Evolutionary conservation across 148 eudicot genomes (phyloP).

Genomic region (Amaranthus cruentus): DNA sequence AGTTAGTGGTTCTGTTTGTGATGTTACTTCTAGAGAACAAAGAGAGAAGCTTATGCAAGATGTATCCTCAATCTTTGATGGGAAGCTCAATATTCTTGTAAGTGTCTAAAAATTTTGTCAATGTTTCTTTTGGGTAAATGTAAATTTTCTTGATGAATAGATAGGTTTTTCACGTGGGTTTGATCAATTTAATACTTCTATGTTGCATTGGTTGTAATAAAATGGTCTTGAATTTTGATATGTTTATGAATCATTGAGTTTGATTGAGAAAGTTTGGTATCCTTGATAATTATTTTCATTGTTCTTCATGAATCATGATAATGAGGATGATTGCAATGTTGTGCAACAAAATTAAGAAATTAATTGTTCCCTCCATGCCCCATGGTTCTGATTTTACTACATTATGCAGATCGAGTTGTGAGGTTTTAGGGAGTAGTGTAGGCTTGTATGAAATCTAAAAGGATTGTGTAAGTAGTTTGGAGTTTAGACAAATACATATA

Average conservation of each 20-base stretch:
- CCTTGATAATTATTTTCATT: background rate
- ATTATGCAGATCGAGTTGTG: no score
- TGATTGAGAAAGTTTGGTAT: background rate
- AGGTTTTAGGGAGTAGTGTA: no score
- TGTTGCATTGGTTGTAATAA: background rate
- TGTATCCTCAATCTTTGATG: constrained; percentile 56
- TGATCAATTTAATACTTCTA: background rate
- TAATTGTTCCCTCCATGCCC: no score
- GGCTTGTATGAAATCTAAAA: no score
- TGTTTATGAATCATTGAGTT: background rate
- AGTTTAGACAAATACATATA: no score
- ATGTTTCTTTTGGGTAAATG: background rate
- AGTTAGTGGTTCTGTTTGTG: constrained; percentile 72
- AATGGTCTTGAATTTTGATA: no score
- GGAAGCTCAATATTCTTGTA: constrained; percentile 87
- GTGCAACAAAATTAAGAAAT: no score
- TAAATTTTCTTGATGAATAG: background rate
- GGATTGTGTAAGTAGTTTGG: no score
- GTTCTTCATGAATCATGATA: no score
- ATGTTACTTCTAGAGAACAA: constrained; percentile 48
- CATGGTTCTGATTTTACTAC: no score
- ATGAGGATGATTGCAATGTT: no score
- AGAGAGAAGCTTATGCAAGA: constrained; percentile 48
- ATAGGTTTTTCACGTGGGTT: background rate
- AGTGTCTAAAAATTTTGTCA: constrained; percentile 21